phyloP scores from a whole-genome alignment of 495 filamentous ascomycete species.

The Entonaema liquescens region DNA sequence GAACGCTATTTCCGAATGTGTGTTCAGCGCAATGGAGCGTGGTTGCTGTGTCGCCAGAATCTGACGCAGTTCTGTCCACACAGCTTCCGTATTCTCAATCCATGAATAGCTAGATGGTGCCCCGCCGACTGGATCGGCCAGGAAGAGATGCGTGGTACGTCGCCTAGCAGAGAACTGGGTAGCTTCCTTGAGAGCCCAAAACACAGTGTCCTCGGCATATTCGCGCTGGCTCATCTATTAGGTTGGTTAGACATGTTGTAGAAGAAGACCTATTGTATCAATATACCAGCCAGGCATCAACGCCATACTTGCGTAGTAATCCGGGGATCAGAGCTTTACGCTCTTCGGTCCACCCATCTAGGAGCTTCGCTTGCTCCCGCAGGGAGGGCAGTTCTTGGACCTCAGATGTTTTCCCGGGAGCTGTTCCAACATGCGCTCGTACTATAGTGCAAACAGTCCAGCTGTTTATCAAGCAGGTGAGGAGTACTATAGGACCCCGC shows the following conservation, averaged over 20 bases:
- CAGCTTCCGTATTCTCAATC: conserved; percentile 55
- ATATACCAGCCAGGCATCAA: conserved; percentile 59
- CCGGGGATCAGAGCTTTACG: conserved; percentile 50
- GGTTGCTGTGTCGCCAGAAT: conserved; percentile 47
- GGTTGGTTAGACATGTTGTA: neutral
- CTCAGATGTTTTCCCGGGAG: conserved; percentile 42
- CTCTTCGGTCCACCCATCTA: conserved; percentile 54
- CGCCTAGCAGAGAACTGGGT: conserved; percentile 56
- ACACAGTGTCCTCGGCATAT: conserved; percentile 59
- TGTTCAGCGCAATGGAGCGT: conserved; percentile 52
- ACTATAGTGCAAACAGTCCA: neutral
- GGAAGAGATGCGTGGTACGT: conserved; percentile 54
- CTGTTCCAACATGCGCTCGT: conserved; percentile 13
- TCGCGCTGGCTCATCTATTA: conserved; percentile 58
- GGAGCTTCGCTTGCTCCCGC: conserved; percentile 51
- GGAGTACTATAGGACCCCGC: conserved; percentile 28
- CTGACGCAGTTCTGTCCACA: conserved; percentile 48
- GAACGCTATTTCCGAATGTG: conserved; percentile 52
- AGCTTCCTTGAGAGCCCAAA: conserved; percentile 57
- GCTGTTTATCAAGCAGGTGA: conserved; percentile 2
- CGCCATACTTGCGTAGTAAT: conserved; percentile 53
- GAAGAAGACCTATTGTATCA: neutral
- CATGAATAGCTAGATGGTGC: conserved; percentile 43
- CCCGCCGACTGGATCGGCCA: conserved; percentile 45
- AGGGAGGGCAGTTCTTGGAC: conserved; percentile 52